Percentiles rank a stretch among this genome's conserved stretches.
phyloP scores from a whole-genome alignment of 768 basidiomycete genomes.

The Naganishia onofrii region DNA sequence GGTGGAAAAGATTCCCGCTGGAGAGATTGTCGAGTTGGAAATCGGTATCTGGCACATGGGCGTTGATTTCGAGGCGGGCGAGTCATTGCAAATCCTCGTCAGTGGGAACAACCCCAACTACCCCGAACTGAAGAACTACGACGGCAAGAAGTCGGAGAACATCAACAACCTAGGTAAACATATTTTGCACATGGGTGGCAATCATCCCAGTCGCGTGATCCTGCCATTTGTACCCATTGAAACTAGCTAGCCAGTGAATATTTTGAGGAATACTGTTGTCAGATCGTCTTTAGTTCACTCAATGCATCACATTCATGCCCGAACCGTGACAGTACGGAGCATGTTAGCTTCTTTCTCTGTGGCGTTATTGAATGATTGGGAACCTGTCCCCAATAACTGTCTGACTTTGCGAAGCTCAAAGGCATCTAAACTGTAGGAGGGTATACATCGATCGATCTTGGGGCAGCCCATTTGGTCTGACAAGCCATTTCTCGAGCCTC shows the following conservation, averaged over 20 bases:
- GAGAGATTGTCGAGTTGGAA: conserved; percentile 32
- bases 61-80: conserved; percentile 30
- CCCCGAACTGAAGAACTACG: conserved; percentile 31
- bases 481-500: no score
- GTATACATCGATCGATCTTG: no score
- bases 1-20: conserved; percentile 31
- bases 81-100: conserved; percentile 30
- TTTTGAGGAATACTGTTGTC: neutral
- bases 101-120: conserved; percentile 28
- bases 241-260: no score
- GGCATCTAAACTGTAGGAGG: no score
- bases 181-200: conserved; percentile 31
- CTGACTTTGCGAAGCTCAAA: no score
- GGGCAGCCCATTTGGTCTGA: no score
- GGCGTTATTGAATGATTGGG: no score
- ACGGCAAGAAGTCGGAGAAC: conserved; percentile 23
- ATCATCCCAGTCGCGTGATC: conserved; percentile 26
- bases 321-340: no score
- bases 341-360: no score
- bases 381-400: no score
- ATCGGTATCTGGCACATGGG: conserved; percentile 37
- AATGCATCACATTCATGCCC: no score
- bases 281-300: no score
- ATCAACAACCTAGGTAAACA: conserved; percentile 30
- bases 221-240: conserved; percentile 29